These are phyloP conservation scores for Tolypocladium nubicola DNA, from an alignment of 2,329 filamentous ascomycete genomes.

Conservation along the genomic window DNA sequence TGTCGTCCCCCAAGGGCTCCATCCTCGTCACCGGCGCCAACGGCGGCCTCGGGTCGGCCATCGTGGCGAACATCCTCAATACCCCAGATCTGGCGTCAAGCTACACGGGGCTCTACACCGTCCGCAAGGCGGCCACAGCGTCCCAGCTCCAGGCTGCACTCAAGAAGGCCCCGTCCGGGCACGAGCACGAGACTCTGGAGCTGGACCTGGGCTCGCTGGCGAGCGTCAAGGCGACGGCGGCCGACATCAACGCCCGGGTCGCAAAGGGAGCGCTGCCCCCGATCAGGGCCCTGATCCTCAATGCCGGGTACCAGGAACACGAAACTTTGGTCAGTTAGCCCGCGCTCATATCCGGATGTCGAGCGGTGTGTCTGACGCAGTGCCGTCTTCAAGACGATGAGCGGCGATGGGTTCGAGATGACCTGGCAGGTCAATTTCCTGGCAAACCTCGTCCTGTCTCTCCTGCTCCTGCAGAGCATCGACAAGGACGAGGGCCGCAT, in stretches of 20 bases:
- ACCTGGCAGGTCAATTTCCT: conserved; percentile 23
- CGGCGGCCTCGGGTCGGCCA: conserved; percentile 25
- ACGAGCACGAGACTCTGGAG: conserved; percentile 20
- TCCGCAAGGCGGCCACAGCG: conserved; percentile 21
- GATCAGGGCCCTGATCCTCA: conserved; percentile 27
- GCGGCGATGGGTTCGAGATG: conserved; percentile 18
- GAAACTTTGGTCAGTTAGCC: conserved; percentile 11
- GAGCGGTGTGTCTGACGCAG: neutral
- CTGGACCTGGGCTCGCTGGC: conserved; percentile 19
- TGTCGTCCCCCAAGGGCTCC: conserved; percentile 12
- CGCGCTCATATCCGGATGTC: neutral
- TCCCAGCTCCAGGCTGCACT: conserved; percentile 15
- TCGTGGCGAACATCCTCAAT: conserved; percentile 17
- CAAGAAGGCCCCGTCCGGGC: conserved; percentile 7
- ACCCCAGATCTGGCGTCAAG: conserved; percentile 16
- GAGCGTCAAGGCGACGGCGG: conserved; percentile 15
- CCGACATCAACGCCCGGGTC: conserved; percentile 17
- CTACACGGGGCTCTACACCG: conserved; percentile 25
- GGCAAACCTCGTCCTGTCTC: conserved; percentile 16
- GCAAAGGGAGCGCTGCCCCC: conserved; percentile 22
- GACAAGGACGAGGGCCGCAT: conserved; percentile 16
- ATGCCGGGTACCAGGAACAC: conserved; percentile 18
- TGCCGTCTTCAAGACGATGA: conserved; percentile 12
- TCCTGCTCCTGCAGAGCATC: conserved; percentile 21
- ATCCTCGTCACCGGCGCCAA: conserved; percentile 28